Conservation (phyloP, 495 filamentous ascomycete genomes). For the Podospora sp. region DNA sequence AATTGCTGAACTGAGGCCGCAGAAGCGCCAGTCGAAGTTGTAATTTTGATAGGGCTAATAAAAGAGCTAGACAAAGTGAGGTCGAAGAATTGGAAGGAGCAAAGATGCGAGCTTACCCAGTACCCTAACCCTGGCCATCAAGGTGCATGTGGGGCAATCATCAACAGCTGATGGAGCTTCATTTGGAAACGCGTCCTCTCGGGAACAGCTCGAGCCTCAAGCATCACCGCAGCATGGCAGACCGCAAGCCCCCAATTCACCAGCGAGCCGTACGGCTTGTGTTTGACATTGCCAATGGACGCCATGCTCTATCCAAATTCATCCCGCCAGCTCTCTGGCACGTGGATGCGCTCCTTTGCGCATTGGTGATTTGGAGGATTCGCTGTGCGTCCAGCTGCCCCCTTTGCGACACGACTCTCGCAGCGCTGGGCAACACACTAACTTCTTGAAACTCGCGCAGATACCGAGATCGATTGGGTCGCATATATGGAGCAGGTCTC, state of each 20-base stretch:
- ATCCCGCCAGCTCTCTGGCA: conserved; percentile 65
- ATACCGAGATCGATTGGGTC: conserved; percentile 97
- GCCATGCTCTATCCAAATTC: conserved; percentile 41
- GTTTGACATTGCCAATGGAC: conserved; percentile 46
- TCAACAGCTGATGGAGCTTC: conserved; percentile 3
- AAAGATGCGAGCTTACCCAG: background rate
- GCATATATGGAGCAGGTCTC: conserved; percentile 94
- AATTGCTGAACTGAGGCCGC: conserved; percentile 18
- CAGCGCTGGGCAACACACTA: background rate
- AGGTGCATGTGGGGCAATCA: conserved; percentile 2
- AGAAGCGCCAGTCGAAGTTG: conserved; percentile 21
- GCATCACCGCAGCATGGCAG: conserved; percentile 20
- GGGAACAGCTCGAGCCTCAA: conserved; percentile 3
- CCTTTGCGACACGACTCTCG: background rate
- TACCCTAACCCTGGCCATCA: background rate
- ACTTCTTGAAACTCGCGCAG: conserved; percentile 46
- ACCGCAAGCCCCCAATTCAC: conserved; percentile 20
- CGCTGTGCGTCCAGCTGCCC: conserved; percentile 64
- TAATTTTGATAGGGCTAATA: conserved; percentile 10
- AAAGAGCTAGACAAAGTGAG: background rate
- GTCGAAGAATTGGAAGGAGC: background rate
- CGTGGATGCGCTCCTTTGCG: conserved; percentile 73
- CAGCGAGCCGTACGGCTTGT: conserved; percentile 26
- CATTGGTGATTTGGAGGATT: conserved; percentile 77
- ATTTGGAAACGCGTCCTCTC: conserved; percentile 25